These are phyloP conservation scores for Pelargonium fulgidum DNA, from an alignment of 441 rosid genomes.

Conservation along the genomic window DNA sequence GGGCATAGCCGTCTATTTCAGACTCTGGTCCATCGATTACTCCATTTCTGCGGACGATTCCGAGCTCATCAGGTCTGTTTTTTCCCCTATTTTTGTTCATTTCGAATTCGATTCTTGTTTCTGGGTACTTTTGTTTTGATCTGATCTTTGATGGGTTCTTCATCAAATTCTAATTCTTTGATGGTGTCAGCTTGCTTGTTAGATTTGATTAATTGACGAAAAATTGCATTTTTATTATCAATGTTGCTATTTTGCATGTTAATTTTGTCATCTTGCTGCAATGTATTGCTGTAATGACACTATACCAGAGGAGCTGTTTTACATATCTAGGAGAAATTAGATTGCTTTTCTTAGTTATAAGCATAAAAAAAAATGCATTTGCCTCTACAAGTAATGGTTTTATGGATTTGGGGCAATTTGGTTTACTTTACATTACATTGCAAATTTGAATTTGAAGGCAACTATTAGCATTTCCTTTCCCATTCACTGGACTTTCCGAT, in stretches of 20 bases:
- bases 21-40: constrained; percentile 85
- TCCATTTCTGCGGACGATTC: constrained; percentile 60
- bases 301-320: too few species aligned
- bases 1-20: constrained; percentile 64
- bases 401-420: too few species aligned
- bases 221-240: background rate
- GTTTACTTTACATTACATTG: too few species aligned
- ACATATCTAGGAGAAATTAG: too few species aligned
- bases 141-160: constrained; percentile 3
- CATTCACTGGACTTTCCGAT: too few species aligned
- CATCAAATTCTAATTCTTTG: background rate
- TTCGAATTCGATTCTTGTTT: background rate
- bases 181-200: background rate
- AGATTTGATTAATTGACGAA: background rate
- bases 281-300: too few species aligned
- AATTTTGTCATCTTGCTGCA: background rate
- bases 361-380: too few species aligned
- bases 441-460: too few species aligned
- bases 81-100: background rate
- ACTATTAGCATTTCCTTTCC: too few species aligned
- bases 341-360: too few species aligned
- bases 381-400: too few species aligned
- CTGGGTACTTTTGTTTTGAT: background rate
- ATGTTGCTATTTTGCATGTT: background rate
- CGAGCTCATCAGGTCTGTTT: constrained; percentile 63